Conservation (phyloP, 768 basidiomycete genomes). For the Chiua virens region DNA sequence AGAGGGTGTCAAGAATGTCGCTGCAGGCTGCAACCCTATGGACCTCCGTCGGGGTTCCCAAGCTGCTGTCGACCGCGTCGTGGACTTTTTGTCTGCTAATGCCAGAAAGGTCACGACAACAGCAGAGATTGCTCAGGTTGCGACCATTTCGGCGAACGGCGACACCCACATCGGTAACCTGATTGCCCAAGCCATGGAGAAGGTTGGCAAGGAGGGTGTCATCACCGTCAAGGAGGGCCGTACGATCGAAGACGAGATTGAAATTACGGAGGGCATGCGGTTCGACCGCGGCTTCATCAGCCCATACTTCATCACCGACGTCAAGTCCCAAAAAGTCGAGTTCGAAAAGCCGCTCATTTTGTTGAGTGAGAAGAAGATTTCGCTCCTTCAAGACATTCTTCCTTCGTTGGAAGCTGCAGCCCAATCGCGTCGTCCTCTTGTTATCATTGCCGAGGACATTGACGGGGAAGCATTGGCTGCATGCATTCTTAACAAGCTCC, state of each 20-base stretch:
- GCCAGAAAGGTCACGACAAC: constrained; percentile 95
- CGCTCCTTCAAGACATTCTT: constrained; percentile 89
- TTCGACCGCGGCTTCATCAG: constrained; percentile 99
- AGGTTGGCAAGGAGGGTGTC: constrained; percentile 99
- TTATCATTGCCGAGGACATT: constrained; percentile 97
- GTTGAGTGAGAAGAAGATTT: constrained; percentile 98
- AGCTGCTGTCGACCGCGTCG: constrained; percentile 93
- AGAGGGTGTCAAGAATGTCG: constrained; percentile 99
- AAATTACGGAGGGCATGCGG: constrained; percentile 99
- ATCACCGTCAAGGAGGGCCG: constrained; percentile 99
- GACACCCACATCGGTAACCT: constrained; percentile 91
- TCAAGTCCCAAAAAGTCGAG: constrained; percentile 94
- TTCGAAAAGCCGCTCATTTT: constrained; percentile 96
- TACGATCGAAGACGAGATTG: constrained; percentile 98
- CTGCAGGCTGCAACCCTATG: constrained; percentile 99
- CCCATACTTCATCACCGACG: constrained; percentile 97
- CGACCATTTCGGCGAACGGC: constrained; percentile 83
- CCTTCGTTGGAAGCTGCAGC: constrained; percentile 84
- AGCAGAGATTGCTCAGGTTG: constrained; percentile 97
- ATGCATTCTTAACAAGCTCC: constrained; percentile 98
- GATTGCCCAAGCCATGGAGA: constrained; percentile 99
- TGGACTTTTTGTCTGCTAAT: constrained; percentile 86
- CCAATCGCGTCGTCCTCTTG: constrained; percentile 81
- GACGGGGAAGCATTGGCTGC: constrained; percentile 98
- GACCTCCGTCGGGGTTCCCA: constrained; percentile 98